These are phyloP conservation scores for Sporisorium reilianum DNA, from an alignment of 1,284 basidiomycete genomes.

Conservation along the genomic window DNA sequence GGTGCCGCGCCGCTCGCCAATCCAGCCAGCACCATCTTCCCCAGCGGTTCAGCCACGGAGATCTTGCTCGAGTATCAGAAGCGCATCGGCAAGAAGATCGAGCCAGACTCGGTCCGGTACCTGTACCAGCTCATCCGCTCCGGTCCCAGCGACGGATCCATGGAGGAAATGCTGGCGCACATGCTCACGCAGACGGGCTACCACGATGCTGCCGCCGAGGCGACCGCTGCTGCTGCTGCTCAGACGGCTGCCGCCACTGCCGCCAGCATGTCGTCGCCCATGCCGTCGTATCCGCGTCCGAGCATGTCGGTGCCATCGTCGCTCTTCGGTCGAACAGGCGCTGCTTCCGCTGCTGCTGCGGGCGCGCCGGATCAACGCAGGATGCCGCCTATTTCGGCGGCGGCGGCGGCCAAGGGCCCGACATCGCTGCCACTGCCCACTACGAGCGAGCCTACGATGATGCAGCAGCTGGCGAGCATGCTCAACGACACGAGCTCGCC, in stretches of 20 bases:
- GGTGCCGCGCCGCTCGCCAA: constrained; percentile 60
- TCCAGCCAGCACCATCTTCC: constrained; percentile 63
- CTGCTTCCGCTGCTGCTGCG: not conserved
- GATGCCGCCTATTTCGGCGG: constrained; percentile 16
- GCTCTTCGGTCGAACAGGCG: constrained; percentile 8
- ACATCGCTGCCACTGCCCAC: constrained; percentile 38
- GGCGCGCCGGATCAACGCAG: constrained; percentile 19
- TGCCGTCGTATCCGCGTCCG: constrained; percentile 25
- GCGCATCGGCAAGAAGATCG: constrained; percentile 47
- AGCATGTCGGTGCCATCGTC: constrained; percentile 12
- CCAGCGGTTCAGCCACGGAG: constrained; percentile 56
- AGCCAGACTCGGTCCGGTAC: constrained; percentile 36
- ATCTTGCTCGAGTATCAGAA: constrained; percentile 60
- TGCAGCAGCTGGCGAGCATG: constrained; percentile 53
- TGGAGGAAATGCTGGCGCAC: constrained; percentile 46
- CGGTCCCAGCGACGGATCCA: constrained; percentile 39
- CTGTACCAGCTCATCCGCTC: constrained; percentile 37
- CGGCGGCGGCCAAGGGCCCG: constrained; percentile 34
- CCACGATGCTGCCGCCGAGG: constrained; percentile 49
- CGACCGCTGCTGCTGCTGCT: constrained; percentile 30
- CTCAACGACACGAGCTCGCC: constrained; percentile 50
- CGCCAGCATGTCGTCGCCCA: constrained; percentile 28
- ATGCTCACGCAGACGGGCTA: constrained; percentile 44
- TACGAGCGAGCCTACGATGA: constrained; percentile 52
- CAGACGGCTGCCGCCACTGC: constrained; percentile 32